These are phyloP conservation scores for Nyssa sinensis DNA, from an alignment of 148 eudicot species.

Conservation along the genomic window DNA sequence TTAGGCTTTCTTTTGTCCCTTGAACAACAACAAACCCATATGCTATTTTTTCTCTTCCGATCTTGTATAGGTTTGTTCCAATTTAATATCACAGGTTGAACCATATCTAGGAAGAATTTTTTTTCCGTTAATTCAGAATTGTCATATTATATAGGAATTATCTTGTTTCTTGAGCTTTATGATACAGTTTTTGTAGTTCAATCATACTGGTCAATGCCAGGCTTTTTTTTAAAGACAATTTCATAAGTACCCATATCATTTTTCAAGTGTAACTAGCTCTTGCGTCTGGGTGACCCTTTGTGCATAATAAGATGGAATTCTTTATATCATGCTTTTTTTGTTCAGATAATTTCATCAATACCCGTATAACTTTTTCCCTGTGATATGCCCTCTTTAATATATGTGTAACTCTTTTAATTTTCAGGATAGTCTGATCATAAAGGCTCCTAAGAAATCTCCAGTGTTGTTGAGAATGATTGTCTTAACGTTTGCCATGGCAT, in stretches of 20 bases:
- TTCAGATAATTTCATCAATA: background rate
- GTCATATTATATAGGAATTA: background rate
- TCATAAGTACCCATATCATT: background rate
- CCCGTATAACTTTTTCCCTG: background rate
- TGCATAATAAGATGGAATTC: no score
- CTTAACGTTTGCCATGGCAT: constrained; percentile 52
- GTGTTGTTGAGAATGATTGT: constrained; percentile 53
- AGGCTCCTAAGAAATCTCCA: constrained; percentile 50
- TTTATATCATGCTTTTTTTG: background rate
- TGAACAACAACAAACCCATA: constrained; percentile 1
- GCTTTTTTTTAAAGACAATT: background rate
- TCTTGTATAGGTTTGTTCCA: no score
- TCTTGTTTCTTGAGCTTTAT: background rate
- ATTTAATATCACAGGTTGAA: no score
- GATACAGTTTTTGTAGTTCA: background rate
- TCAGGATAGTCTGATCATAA: constrained; percentile 52
- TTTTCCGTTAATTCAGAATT: no score
- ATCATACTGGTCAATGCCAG: background rate
- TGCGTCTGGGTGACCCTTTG: no score
- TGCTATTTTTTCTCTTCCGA: background rate
- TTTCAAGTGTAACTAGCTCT: no score
- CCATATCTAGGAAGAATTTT: no score
- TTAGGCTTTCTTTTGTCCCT: background rate
- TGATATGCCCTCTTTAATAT: constrained; percentile 15
- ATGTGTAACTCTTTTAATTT: constrained; percentile 18